A percentile compares a stretch with the other conserved stretches of the same genome.
Conservation (phyloP, 345 rosid genomes). For the Aquilaria malaccensis region DNA sequence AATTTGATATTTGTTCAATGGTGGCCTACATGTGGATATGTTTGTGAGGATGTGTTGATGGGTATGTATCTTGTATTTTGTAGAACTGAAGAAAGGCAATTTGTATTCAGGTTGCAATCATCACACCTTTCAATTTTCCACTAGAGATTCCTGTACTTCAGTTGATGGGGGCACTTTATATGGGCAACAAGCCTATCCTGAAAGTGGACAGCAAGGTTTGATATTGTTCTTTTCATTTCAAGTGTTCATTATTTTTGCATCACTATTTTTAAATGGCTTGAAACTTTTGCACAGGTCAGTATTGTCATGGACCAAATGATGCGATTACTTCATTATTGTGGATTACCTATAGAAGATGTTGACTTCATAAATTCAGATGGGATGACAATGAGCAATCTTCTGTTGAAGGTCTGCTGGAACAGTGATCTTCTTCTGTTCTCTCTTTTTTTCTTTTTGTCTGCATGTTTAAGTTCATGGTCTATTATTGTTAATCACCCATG, state of each 20-base stretch:
- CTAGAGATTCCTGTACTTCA: slow-evolving; percentile 96
- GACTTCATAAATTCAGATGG: slow-evolving; percentile 96
- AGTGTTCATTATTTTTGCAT: neutral
- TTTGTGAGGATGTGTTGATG: no score
- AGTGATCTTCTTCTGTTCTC: neutral
- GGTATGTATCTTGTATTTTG: no score
- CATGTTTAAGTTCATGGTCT: neutral
- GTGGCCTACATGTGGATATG: neutral
- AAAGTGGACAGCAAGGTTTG: slow-evolving; percentile 96
- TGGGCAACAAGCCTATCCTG: slow-evolving; percentile 96
- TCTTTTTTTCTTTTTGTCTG: neutral
- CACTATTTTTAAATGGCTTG: slow-evolving; percentile 2
- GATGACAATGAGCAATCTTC: slow-evolving; percentile 80
- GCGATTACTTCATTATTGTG: slow-evolving; percentile 81
- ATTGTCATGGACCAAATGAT: slow-evolving; percentile 99
- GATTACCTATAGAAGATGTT: slow-evolving; percentile 87
- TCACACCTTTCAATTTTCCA: slow-evolving; percentile 97
- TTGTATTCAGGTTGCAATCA: slow-evolving; percentile 66
- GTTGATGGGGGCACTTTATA: slow-evolving; percentile 93
- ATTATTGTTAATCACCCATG: neutral
- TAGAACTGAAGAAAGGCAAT: neutral
- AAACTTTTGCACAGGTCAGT: slow-evolving; percentile 52
- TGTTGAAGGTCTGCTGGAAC: slow-evolving; percentile 55
- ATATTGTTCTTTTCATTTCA: neutral
- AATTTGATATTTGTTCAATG: neutral